These are phyloP conservation scores for Aphanomyces stellatus DNA, from an alignment of 352 stramenopile genomes.

Conservation along the genomic window DNA sequence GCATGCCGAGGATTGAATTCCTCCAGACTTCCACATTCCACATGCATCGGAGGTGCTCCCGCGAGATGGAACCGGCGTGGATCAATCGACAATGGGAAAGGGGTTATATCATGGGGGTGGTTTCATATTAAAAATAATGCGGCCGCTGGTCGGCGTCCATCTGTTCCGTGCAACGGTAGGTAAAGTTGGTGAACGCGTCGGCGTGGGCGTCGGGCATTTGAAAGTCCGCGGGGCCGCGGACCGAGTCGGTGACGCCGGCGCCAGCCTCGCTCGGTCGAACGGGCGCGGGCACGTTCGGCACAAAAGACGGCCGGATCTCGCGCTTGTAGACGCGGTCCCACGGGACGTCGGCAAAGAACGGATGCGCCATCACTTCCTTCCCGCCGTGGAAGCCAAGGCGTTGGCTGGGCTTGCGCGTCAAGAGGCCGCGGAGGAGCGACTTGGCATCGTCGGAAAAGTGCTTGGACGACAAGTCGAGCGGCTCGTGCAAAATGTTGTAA, in stretches of 20 bases:
- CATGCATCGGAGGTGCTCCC: too few relatives aligned
- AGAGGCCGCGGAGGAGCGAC: conserved; percentile 55
- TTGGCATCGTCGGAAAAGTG: conserved; percentile 66
- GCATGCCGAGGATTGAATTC: too few relatives aligned
- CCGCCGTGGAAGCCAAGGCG: conserved; percentile 62
- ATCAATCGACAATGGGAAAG: too few relatives aligned
- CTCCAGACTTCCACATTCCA: too few relatives aligned
- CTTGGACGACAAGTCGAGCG: conserved; percentile 11
- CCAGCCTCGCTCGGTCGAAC: conserved; percentile 32
- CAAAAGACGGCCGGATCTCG: conserved; percentile 54
- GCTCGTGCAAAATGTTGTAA: conserved; percentile 76
- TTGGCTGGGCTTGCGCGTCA: conserved; percentile 68
- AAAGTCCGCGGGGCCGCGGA: background rate
- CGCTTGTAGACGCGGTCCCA: conserved; percentile 76
- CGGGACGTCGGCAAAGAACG: conserved; percentile 68
- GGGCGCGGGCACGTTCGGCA: conserved; percentile 32
- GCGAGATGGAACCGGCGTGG: too few relatives aligned
- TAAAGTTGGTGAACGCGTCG: conserved; percentile 18
- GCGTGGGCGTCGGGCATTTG: background rate
- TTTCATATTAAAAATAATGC: background rate
- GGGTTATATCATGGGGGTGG: too few relatives aligned
- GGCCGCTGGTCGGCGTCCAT: background rate
- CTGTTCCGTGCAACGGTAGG: conserved; percentile 15
- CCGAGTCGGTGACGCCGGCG: conserved; percentile 50
- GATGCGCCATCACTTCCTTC: conserved; percentile 76